phyloP scores from a whole-genome alignment of 208 protist genomes.

The Leishmania gerbilli region DNA sequence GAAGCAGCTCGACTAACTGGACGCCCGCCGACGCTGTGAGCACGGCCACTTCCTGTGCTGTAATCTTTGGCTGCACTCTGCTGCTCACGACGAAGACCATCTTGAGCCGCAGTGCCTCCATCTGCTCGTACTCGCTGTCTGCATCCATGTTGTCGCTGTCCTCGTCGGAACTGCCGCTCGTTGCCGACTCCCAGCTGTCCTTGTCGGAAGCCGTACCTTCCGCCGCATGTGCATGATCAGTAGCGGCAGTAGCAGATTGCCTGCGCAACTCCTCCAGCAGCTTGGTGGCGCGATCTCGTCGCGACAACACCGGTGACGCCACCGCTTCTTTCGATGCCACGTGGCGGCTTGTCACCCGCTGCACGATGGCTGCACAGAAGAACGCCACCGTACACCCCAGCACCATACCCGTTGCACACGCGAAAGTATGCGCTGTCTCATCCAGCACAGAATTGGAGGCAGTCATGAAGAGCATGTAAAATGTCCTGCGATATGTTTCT shows the following conservation, averaged over 20 bases:
- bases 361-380: conserved; percentile 4
- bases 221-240: not conserved
- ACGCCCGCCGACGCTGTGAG: conserved; percentile 51
- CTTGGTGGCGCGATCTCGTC: conserved; percentile 20
- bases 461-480: not conserved
- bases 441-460: not conserved
- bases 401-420: not conserved
- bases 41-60: conserved; percentile 43
- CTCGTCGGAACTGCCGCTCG: not conserved
- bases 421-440: not conserved
- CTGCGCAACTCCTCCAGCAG: conserved; percentile 20
- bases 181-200: conserved; percentile 21
- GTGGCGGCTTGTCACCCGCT: not conserved
- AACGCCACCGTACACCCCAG: conserved; percentile 10
- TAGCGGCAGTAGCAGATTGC: not conserved
- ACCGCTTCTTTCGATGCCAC: not conserved
- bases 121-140: conserved; percentile 51
- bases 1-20: conserved; percentile 34
- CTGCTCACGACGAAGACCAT: conserved; percentile 75
- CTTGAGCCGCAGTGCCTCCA: conserved; percentile 63
- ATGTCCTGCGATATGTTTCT: not conserved
- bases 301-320: not conserved
- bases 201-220: not conserved
- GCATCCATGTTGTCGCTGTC: conserved; percentile 3
- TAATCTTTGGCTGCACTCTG: conserved; percentile 37